phyloP scores from a whole-genome alignment of 2,329 filamentous ascomycete species.

The Monosporascus sp. region DNA sequence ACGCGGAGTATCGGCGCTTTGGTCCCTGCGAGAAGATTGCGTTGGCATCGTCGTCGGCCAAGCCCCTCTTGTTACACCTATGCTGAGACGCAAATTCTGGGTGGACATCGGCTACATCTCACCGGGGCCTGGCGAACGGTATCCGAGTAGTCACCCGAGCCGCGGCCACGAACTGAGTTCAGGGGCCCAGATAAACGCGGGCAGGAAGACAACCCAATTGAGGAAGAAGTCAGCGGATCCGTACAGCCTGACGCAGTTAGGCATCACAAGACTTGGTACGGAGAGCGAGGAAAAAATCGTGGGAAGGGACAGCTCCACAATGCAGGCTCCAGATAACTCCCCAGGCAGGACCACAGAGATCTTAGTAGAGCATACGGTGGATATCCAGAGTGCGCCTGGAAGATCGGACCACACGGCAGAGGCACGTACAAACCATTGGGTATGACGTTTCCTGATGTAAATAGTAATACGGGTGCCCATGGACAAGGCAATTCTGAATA shows the following conservation, averaged over 20 bases:
- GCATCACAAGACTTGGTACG: constrained; percentile 4
- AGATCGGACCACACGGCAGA: too few relatives aligned
- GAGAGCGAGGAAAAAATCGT: constrained; percentile 4
- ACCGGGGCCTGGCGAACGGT: too few relatives aligned
- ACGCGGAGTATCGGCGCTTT: constrained; percentile 28
- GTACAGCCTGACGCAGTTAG: constrained; percentile 13
- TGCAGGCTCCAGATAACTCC: background rate
- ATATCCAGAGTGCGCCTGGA: background rate
- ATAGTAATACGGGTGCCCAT: too few relatives aligned
- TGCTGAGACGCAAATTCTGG: constrained; percentile 22
- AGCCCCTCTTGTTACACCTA: constrained; percentile 28
- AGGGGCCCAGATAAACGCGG: background rate
- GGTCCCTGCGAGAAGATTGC: constrained; percentile 34
- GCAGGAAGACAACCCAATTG: background rate
- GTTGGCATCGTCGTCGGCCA: constrained; percentile 32
- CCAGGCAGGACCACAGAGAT: background rate
- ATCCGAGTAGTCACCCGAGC: background rate
- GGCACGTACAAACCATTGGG: too few relatives aligned
- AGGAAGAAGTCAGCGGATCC: constrained; percentile 12
- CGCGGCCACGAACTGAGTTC: constrained; percentile 8
- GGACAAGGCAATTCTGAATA: too few relatives aligned
- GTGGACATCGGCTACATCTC: background rate
- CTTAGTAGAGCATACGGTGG: constrained; percentile 2
- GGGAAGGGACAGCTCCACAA: background rate
- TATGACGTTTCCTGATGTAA: too few relatives aligned